These are phyloP conservation scores for Lepidium didymum DNA, from an alignment of 345 rosid genomes.

Conservation along the genomic window DNA sequence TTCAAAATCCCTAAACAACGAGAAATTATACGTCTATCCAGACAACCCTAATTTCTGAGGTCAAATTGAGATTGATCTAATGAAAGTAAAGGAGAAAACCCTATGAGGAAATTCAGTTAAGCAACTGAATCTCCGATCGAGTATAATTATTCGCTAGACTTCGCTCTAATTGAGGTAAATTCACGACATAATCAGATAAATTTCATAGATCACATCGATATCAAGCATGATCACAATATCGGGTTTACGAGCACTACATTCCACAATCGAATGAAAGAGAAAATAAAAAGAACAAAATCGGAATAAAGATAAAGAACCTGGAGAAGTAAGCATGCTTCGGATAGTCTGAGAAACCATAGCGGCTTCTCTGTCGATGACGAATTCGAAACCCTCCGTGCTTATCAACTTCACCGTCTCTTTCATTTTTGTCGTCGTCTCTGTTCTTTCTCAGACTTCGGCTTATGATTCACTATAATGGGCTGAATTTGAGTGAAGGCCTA, in stretches of 20 bases:
- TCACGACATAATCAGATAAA: background rate
- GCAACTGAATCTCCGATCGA: background rate
- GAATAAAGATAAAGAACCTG: conserved; percentile 35
- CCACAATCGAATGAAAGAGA: background rate
- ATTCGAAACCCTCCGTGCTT: conserved; percentile 77
- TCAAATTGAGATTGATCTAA: background rate
- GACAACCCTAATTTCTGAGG: background rate
- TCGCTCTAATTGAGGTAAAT: background rate
- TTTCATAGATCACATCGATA: background rate
- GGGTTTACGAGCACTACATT: background rate
- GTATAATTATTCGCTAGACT: background rate
- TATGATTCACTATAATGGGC: background rate
- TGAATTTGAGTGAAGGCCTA: background rate
- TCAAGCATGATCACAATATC: background rate
- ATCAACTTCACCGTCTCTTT: conserved; percentile 67
- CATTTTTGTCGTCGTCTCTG: conserved; percentile 26
- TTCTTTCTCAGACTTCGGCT: background rate
- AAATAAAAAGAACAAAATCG: background rate
- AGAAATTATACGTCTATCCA: background rate
- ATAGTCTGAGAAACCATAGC: conserved; percentile 92
- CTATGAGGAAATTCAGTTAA: background rate
- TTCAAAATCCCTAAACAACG: background rate
- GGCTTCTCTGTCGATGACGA: conserved; percentile 69
- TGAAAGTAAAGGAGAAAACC: background rate
- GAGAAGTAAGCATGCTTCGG: conserved; percentile 87